Evolutionary conservation across 2,329 filamentous ascomycete species (phyloP).

Genomic region (Pochonia chlamydosporia): DNA sequence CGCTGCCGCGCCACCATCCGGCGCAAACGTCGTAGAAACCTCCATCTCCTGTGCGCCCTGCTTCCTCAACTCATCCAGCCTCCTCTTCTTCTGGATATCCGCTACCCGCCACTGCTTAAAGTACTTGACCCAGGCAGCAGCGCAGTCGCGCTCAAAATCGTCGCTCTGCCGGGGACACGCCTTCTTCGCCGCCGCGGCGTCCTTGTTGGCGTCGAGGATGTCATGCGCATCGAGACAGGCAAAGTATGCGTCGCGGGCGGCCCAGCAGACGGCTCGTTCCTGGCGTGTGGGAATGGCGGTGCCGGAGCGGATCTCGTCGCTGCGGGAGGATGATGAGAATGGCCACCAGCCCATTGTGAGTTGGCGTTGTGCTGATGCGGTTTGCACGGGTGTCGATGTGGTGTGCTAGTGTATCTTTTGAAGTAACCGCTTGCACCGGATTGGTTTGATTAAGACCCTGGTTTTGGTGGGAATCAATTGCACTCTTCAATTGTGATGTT

Average conservation of each 20-base stretch:
- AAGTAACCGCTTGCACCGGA: too few relatives aligned
- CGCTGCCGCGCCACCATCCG: conserved; percentile 23
- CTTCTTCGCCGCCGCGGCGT: conserved; percentile 30
- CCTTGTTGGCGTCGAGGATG: conserved; percentile 64
- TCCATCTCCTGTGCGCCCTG: conserved; percentile 64
- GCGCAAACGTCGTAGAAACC: conserved; percentile 31
- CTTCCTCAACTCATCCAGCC: conserved; percentile 66
- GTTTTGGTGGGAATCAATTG: too few relatives aligned
- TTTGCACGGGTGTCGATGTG: too few relatives aligned
- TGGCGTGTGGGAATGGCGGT: conserved; percentile 75
- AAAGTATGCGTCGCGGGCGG: conserved; percentile 83
- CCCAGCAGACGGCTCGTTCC: conserved; percentile 82
- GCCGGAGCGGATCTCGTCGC: conserved; percentile 41
- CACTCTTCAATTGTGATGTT: too few relatives aligned
- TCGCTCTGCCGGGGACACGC: conserved; percentile 34
- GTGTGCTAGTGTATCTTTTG: too few relatives aligned
- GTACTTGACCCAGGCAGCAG: conserved; percentile 91
- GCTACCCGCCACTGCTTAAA: conserved; percentile 96
- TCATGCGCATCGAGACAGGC: conserved; percentile 74
- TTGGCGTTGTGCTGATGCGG: neutral
- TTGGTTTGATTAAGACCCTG: too few relatives aligned
- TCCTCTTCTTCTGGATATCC: conserved; percentile 78
- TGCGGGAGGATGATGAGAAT: conserved; percentile 41
- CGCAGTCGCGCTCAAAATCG: conserved; percentile 80
- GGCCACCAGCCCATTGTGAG: conserved; percentile 41